phyloP scores from a whole-genome alignment of 1,139 yeast genomes.

The Lodderomyces parapsilosis region DNA sequence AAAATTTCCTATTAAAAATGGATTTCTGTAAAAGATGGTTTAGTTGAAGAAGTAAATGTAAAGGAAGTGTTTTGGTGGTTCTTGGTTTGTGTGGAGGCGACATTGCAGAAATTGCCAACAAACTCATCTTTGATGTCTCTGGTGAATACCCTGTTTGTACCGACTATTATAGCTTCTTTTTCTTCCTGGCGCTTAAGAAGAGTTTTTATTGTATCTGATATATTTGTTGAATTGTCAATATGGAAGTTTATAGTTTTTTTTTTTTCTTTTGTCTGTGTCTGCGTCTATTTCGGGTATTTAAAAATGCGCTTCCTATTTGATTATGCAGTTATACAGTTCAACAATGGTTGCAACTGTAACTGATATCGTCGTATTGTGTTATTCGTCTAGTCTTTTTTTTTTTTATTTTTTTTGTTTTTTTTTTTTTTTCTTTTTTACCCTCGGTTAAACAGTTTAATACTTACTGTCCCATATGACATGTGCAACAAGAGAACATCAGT shows the following conservation, averaged over 20 bases:
- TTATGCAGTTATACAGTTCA: neutral
- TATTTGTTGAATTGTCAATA: neutral
- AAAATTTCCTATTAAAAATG: conserved; percentile 36
- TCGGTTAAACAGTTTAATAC: neutral
- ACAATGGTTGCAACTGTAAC: neutral
- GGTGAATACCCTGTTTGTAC: too few species aligned
- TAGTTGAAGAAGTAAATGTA: conserved; percentile 21
- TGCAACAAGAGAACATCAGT: neutral
- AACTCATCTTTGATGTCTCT: conserved; percentile 4
- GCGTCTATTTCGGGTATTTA: neutral
- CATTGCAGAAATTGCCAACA: conserved; percentile 5
- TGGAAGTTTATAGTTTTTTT: neutral
- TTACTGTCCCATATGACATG: neutral
- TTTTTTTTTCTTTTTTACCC: neutral
- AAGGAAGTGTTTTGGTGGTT: conserved; percentile 12
- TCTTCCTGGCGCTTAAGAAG: conserved; percentile 1
- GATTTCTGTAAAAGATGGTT: conserved; percentile 24
- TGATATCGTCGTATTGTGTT: too few species aligned
- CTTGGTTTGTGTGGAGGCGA: conserved; percentile 4
- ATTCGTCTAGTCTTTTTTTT: too few species aligned
- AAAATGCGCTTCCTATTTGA: neutral
- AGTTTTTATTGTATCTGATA: neutral
- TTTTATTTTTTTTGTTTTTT: too few species aligned
- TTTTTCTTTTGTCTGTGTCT: neutral
- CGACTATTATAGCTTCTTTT: too few species aligned